phyloP scores from a whole-genome alignment of 2,329 filamentous ascomycete species.

The Colletotrichum orchidophilum region DNA sequence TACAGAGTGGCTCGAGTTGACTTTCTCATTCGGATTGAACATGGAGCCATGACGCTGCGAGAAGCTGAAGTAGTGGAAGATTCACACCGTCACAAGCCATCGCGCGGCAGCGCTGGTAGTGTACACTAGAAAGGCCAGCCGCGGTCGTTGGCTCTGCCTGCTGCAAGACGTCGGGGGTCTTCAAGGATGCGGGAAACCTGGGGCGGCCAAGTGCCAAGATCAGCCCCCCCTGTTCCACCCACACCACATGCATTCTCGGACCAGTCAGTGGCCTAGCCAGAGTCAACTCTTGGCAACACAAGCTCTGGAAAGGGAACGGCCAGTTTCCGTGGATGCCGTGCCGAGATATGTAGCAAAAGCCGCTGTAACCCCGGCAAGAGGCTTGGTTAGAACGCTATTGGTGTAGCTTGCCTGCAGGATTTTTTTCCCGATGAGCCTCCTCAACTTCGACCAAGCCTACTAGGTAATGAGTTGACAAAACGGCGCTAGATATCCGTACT shows the following conservation, averaged over 20 bases:
- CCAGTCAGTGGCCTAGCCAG: conserved; percentile 7
- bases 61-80: not conserved
- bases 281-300: conserved; percentile 25
- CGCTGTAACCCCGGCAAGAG: not conserved
- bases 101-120: not conserved
- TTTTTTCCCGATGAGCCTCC: not conserved
- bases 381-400: not conserved
- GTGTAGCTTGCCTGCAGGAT: not conserved
- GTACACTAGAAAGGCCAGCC: too few species aligned
- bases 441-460: not conserved
- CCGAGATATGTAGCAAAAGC: conserved; percentile 1
- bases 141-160: not conserved
- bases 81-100: not conserved
- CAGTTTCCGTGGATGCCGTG: conserved; percentile 15
- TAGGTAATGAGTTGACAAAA: not conserved
- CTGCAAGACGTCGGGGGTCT: conserved; percentile 22
- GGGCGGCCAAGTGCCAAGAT: conserved; percentile 34
- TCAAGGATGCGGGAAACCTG: conserved; percentile 29
- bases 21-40: not conserved
- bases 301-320: conserved; percentile 3
- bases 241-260: conserved; percentile 18
- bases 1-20: not conserved
- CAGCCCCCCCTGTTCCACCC: conserved; percentile 19
- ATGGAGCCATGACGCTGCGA: conserved; percentile 2
- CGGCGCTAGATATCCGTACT: too few species aligned